Conservation (phyloP, 352 stramenopile species). For the Phytopythium ostracodes region DNA sequence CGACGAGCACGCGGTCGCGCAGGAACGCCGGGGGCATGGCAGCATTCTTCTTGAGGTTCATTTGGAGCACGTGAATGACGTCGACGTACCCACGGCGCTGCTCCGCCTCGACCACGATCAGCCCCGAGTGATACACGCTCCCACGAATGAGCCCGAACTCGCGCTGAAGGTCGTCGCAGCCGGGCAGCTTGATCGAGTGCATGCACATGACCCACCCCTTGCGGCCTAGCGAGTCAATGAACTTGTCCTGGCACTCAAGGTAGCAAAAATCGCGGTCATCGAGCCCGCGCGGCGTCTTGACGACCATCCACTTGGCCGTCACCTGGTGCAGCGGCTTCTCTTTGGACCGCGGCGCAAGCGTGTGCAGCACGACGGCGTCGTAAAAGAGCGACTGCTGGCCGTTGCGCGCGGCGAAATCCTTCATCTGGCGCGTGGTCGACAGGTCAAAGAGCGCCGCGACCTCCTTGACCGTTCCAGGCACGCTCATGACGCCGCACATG, state of each 20-base stretch:
- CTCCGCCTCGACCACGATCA: constrained; percentile 80
- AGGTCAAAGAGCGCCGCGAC: constrained; percentile 72
- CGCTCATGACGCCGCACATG: constrained; percentile 80
- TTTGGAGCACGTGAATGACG: constrained; percentile 77
- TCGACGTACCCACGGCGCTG: constrained; percentile 71
- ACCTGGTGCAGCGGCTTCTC: constrained; percentile 82
- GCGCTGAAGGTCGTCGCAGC: constrained; percentile 68
- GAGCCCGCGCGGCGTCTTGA: constrained; percentile 50
- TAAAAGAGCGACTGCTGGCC: constrained; percentile 52
- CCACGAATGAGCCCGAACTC: constrained; percentile 74
- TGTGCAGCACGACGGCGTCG: constrained; percentile 71
- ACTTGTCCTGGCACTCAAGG: constrained; percentile 85
- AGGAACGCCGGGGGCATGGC: constrained; percentile 42
- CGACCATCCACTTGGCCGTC: constrained; percentile 78
- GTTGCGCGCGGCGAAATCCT: constrained; percentile 53
- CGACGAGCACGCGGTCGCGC: constrained; percentile 38
- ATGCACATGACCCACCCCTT: constrained; percentile 83
- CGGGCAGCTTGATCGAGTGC: constrained; percentile 80
- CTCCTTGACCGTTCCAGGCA: constrained; percentile 65
- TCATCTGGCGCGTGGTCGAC: constrained; percentile 58
- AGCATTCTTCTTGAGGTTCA: constrained; percentile 77
- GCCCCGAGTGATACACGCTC: constrained; percentile 81
- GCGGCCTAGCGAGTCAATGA: constrained; percentile 71
- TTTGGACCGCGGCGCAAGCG: constrained; percentile 51
- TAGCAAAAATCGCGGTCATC: constrained; percentile 75